A percentile compares a stretch with the other conserved stretches of the same genome.
These are phyloP conservation scores for Erodium maritimum DNA, from an alignment of 345 rosid species.

Conservation along the genomic window DNA sequence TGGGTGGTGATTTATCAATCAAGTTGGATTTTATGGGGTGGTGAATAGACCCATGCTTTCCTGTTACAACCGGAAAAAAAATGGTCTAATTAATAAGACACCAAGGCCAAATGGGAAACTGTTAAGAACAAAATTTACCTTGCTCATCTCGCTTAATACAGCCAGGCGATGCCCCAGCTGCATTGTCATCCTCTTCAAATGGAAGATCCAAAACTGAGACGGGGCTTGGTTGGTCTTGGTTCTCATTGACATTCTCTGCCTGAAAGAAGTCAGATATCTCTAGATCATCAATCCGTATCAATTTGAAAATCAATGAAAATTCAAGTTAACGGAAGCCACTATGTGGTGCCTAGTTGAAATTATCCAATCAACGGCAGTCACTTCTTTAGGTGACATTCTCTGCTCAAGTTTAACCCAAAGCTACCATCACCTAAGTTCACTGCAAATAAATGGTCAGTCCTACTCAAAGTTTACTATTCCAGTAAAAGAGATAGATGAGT, in stretches of 20 bases:
- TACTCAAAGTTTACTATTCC: not conserved
- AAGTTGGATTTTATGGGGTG: slow-evolving; percentile 26
- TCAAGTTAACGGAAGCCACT: not conserved
- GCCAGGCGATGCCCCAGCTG: slow-evolving; percentile 23
- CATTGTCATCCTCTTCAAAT: slow-evolving; percentile 43
- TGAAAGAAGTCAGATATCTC: slow-evolving; percentile 8
- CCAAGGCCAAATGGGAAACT: not conserved
- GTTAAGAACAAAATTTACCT: slow-evolving; percentile 17
- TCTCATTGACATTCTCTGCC: slow-evolving; percentile 28
- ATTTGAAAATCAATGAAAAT: not conserved
- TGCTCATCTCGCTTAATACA: slow-evolving; percentile 14
- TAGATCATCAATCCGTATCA: not conserved
- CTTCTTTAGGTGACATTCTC: not conserved
- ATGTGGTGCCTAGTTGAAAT: slow-evolving; percentile 2
- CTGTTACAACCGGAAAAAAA: slow-evolving; percentile 11
- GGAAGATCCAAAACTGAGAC: slow-evolving; percentile 45
- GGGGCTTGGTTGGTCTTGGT: slow-evolving; percentile 57
- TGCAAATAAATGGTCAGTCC: not conserved
- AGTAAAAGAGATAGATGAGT: not conserved
- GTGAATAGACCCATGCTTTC: slow-evolving; percentile 17
- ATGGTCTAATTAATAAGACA: not conserved
- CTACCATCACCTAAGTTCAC: not conserved
- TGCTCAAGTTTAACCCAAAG: not conserved
- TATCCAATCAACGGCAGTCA: not conserved
- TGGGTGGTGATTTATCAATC: slow-evolving; percentile 58